phyloP scores from a whole-genome alignment of 257 asterid species.

The Solanum etuberosum region DNA sequence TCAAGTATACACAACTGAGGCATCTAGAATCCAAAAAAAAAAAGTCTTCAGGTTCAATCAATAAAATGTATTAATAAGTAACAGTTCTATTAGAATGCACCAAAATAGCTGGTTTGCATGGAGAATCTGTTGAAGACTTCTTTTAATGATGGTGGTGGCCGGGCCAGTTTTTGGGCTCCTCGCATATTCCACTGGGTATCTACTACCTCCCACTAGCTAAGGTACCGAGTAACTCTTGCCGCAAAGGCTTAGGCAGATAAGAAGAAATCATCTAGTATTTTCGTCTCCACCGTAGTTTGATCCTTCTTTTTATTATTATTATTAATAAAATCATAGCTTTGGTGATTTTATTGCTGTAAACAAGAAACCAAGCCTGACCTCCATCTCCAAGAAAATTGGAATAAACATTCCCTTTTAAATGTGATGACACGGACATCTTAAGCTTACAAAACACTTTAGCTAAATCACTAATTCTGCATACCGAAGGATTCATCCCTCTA shows the following conservation, averaged over 20 bases:
- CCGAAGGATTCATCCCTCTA: too few relatives aligned
- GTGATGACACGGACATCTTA: not conserved
- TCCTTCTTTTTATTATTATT: not conserved
- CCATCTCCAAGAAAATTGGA: not conserved
- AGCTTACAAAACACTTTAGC: not conserved
- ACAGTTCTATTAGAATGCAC: not conserved
- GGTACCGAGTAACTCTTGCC: not conserved
- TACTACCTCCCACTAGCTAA: not conserved
- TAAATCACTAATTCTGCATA: too few relatives aligned
- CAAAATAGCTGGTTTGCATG: not conserved
- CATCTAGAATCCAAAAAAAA: not conserved
- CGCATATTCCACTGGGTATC: not conserved
- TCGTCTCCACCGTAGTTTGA: not conserved
- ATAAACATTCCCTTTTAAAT: not conserved
- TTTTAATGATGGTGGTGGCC: not conserved
- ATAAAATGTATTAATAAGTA: not conserved
- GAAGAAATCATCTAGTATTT: not conserved
- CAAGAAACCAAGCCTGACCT: not conserved
- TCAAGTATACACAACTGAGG: slow-evolving; percentile 31
- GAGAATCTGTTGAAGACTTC: not conserved
- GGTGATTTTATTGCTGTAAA: not conserved
- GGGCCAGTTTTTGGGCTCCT: not conserved
- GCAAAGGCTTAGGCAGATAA: not conserved
- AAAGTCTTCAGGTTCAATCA: not conserved
- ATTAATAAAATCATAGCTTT: not conserved